Base-by-base conservation (phyloP, 2,329 filamentous ascomycete species). In the Coniella vitis region DNA sequence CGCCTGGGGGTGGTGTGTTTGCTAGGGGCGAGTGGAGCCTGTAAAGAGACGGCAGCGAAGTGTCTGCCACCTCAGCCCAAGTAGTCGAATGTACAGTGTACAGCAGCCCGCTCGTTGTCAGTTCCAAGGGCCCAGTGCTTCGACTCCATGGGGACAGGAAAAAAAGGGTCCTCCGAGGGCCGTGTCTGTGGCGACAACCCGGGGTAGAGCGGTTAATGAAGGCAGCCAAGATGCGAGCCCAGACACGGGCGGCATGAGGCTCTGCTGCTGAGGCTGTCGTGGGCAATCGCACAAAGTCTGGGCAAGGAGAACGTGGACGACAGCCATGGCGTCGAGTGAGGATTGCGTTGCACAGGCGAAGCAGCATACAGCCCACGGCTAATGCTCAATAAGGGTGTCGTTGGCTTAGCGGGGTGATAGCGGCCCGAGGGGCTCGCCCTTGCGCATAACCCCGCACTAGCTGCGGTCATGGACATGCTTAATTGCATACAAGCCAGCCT, bases 371-470 rank as follows among this genome's bases (percentile, higher is more conserved):
- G 25, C 25, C 5, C 38, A 14, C 20, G 29, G 14, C 14, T 7
- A 21, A 10, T 21, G 38, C 9, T 16, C 14, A 22, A 29, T 4
- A 41, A 3, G 38, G 9, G 29, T 38, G 43, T 37, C 32, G 22
- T 45, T 17, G 43, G n/a, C n/a, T 21, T 45, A 38, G 7, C 41
- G 41, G 32, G 41, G 41, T 44, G 43, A 45, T 45, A 45, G 20
- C 29, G 12, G 9, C 13, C 19, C 13, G 20, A 16, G 25, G 34
- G 43, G 43, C n/a, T n/a, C 20, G 21, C n/a, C 10, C 8, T 5
- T 16, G 7, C 7, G 22, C 22, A 25, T 41, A 13, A 13, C 38
- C 29, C 5, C 10, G 8, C 21, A 7, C 22, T 16, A 16, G 17
- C 9, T 9, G 14, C 3, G 14, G 2, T 9, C 5, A 4, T 10